Base-by-base conservation (phyloP, 2,329 filamentous ascomycete genomes). In the Mycosphaerella sp. region DNA sequence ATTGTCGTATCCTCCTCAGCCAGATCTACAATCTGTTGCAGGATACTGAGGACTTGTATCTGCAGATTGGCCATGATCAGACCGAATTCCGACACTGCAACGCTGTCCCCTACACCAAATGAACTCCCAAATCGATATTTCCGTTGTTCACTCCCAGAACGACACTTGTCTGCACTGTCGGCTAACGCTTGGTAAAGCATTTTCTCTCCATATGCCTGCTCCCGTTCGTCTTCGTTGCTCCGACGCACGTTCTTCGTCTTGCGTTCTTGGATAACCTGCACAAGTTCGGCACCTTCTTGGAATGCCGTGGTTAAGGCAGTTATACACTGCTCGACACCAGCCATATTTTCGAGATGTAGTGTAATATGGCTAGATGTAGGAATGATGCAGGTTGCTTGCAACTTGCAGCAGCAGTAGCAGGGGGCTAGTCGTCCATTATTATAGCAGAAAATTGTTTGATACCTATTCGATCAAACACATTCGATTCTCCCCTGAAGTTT, bases 231-330 rank as follows among this genome's bases (percentile, higher is more conserved):
- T 14, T 58, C 55, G 21, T 45, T 50, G 45, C 59, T 55, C 26
- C 59, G 53, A 38, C 6, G 34, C 34, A 49, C 48, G 23, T 48
- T 60, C 42, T 56, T 59, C 39, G 38, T 45, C 21, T 41, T 54
- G 51, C 67, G 67, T 54, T 69, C 66, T 56, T 68, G 68, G 56
- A 73, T 64, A 17, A 64, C 61, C 42, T 68, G 64, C 31, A 70
- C 59, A 46, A 73, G 60, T 29, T 73, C 71, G 31, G 71, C 68
- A 12, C 67, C 71, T n/a, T 65, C 69, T 56, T 73, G 70, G 58
- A 75, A 75, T 6, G 72, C 71, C 9, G 69, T 71, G 7, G 73
- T 64, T 9, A 75, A 68, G 7, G 72, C 70, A n/a, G 70, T 64
- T n/a, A 75, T 70, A 47, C 72, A 72, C 23, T 66, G 69, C 66